Conservation (phyloP, 2,329 filamentous ascomycete species). For the Venturia pyrina region DNA sequence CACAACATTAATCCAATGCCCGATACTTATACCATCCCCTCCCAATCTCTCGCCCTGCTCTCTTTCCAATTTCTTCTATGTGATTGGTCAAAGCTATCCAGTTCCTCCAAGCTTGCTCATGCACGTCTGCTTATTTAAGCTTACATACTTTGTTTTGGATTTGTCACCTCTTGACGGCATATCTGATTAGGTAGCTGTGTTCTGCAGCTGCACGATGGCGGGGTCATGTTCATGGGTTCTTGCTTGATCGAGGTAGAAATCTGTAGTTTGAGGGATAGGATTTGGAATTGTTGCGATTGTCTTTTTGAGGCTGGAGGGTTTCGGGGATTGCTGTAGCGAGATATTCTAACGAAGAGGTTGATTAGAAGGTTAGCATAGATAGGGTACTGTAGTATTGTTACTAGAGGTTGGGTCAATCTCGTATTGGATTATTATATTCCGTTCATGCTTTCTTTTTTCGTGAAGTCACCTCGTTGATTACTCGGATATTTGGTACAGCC, state of each 20-base stretch:
- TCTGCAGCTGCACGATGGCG: background rate
- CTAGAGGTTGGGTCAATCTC: background rate
- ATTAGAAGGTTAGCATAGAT: background rate
- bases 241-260: background rate
- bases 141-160: background rate
- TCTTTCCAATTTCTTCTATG: background rate
- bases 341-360: background rate
- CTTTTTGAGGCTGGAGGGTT: background rate
- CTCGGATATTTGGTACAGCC: background rate
- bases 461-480: background rate
- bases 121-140: conserved; percentile 2
- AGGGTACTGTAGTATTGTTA: background rate
- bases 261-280: background rate
- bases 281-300: background rate
- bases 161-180: background rate
- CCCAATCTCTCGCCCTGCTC: background rate
- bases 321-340: background rate
- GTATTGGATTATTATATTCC: background rate
- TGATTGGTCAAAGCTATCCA: background rate
- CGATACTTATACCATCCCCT: background rate
- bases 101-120: background rate
- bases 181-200: background rate
- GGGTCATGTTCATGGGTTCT: background rate
- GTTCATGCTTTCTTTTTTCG: background rate
- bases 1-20: no score